phyloP scores from a whole-genome alignment of 768 basidiomycete species.

The Rhizopogon salebrosus region DNA sequence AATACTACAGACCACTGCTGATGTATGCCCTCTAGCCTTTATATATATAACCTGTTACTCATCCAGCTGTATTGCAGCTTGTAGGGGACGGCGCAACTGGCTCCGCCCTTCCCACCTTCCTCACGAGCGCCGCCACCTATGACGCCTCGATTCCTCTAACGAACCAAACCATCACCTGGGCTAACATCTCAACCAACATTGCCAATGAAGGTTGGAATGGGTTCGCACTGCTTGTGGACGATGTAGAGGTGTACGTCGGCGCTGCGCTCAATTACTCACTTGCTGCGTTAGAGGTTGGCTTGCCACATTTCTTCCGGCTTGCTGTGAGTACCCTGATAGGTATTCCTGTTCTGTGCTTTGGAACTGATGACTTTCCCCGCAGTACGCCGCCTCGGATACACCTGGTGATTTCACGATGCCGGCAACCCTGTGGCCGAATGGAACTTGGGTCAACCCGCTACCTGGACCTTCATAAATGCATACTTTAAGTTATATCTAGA shows the following conservation, averaged over 20 bases:
- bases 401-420: slow-evolving; percentile 79
- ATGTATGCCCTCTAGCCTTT: slow-evolving; percentile 38
- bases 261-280: slow-evolving; percentile 66
- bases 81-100: slow-evolving; percentile 67
- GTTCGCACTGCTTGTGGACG: slow-evolving; percentile 77
- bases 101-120: slow-evolving; percentile 62
- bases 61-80: slow-evolving; percentile 40
- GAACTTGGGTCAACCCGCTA: slow-evolving; percentile 73
- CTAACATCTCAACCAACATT: slow-evolving; percentile 31
- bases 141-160: slow-evolving; percentile 47
- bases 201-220: slow-evolving; percentile 56
- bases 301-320: slow-evolving; percentile 77
- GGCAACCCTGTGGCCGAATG: slow-evolving; percentile 71
- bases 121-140: slow-evolving; percentile 71
- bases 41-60: background rate
- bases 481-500: background rate
- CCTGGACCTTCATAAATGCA: slow-evolving; percentile 52
- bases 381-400: slow-evolving; percentile 44
- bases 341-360: background rate
- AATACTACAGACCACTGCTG: slow-evolving; percentile 69
- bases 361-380: slow-evolving; percentile 6
- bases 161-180: slow-evolving; percentile 58
- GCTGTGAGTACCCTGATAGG: slow-evolving; percentile 45
- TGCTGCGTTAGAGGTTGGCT: slow-evolving; percentile 47
- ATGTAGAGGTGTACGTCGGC: slow-evolving; percentile 77